Percentiles rank a stretch among this genome's conserved stretches.
Evolutionary conservation across 192 early-diverging fungal genomes (phyloP).

Genomic region (Coemansia guatemalensis): DNA sequence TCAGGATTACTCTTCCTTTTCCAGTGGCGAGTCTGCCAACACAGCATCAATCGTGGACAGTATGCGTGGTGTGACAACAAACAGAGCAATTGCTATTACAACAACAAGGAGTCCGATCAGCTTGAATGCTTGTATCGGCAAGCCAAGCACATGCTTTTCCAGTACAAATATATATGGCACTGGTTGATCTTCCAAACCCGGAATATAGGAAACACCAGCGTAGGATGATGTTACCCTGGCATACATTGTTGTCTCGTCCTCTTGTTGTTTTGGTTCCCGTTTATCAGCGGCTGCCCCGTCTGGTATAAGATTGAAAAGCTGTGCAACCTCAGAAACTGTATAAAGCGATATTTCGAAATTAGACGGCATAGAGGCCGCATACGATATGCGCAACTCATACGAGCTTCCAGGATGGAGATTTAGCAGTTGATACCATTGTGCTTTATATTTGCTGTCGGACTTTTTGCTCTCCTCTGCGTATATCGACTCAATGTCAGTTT

Average conservation of each 20-base stretch:
- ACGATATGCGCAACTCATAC: constrained; percentile 49
- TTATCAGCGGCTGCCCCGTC: background rate
- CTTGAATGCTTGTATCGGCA: constrained; percentile 35
- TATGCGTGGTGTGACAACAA: constrained; percentile 21
- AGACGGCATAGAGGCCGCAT: constrained; percentile 36
- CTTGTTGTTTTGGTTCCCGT: too few species aligned
- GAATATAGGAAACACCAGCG: constrained; percentile 23
- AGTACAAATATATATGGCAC: constrained; percentile 31
- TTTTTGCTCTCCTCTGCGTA: constrained; percentile 23
- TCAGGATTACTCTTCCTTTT: background rate
- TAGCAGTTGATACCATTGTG: constrained; percentile 32
- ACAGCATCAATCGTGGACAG: constrained; percentile 17
- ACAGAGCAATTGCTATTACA: constrained; percentile 15
- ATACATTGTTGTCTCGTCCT: constrained; percentile 10
- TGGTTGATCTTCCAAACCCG: constrained; percentile 16
- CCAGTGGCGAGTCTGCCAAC: constrained; percentile 10
- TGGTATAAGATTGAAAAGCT: background rate
- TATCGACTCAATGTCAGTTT: constrained; percentile 14
- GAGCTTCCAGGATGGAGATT: constrained; percentile 9
- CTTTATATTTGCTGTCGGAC: constrained; percentile 4
- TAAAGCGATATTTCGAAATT: constrained; percentile 32
- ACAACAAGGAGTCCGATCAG: constrained; percentile 28
- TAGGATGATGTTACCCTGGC: constrained; percentile 30
- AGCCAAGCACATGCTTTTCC: constrained; percentile 39
- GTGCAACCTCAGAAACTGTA: constrained; percentile 2